Evolutionary conservation across 352 stramenopile species (phyloP), one percentile per base, ranked within the genome.

Genomic region (Pythium guiyangense): DNA sequence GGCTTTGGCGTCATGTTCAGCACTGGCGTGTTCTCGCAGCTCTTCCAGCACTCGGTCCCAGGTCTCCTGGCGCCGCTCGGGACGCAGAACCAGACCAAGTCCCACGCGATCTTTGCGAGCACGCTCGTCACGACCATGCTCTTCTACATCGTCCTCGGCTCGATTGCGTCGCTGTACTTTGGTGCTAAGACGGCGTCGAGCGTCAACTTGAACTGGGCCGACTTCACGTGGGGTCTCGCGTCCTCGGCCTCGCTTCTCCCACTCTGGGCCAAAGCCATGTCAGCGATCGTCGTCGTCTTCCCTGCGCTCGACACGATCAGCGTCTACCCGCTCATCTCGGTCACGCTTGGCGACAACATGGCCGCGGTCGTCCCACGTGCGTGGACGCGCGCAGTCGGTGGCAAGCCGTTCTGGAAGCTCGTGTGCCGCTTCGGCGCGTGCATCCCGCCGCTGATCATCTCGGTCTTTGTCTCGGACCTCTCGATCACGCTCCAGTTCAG

Each of bases 301-400:
- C 89, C 89, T 12, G 89, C 89, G 25, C 67, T 96, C 6, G 89
- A 97, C 60, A 96, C 88, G 11, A 64, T 97, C 52, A 95, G 83
- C 51, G 85, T 97, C 29, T 97, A 96, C 59, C 89, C 89, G n/a
- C 64, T 97, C 29, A 96, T 97, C 70, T 92, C 86, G 0, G 88
- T 94, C 45, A 97, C 89, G 18, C 74, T 97, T n/a, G 89, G 89
- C 26, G 87, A 96, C 66, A 96, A 96, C 69, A 86, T 96, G 65
- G 73, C 81, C 0, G 80, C 79, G 4, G 71, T 90, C 22, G 54
- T 88, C 25, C 76, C 77, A 4, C 60, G 70, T 35, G 40, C 34
- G 17, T 88, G 75, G 79, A 56, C 64, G 3, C 67, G 54, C 34
- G 49, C 66, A 2, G 52, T 68, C 25, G 63, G 68, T 31, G 67